Evolutionary conservation across 75 land plant genomes (phyloP), one percentile per base, ranked within the genome.

Genomic region (Picea sitchensis): DNA sequence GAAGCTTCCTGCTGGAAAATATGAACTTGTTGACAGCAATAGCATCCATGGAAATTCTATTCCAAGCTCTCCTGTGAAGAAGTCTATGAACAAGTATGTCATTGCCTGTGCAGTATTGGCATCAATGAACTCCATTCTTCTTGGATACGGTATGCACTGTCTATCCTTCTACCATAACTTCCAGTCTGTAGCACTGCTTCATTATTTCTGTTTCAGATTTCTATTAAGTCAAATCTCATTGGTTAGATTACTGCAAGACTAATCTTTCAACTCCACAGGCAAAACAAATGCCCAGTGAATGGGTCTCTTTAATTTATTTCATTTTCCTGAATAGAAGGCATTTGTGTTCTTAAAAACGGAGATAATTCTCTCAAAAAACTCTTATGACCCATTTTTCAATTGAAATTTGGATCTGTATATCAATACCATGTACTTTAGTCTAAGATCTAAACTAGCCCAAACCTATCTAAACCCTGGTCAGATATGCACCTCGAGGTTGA

Each of bases 101-200:
- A 11, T 84, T 51, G 80, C 57, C 32, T 84, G 86, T 77, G 73
- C 86, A 30, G 23, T 84, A n/a, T 59, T 91, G 26, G 91, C 93
- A 17, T 90, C 91, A 56, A 80, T 91, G 87, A 83, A 85, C 74
- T 87, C 93, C 51, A 81, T 85, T 2, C 77, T 89, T 23, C 79
- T 91, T 18, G 93, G 93, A n/a, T 91, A 91, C 61, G 92, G 91
- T 89, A 73, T 75, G 77, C 21, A 75, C 4, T 41, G 2, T 13
- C 56, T 20, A 56, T 26, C 54, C 4, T 72, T 72, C n/a, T n/a
- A 59, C 60, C 18, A 17, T 59, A 59, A 59, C 60, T n/a, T 5
- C 62, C 62, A 18, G 18, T 60, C 21, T 60, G 1, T 2, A 14
- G 14, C 32, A 32, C 2, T 32, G 15, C 15, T 65, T 65, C 18